Evolutionary conservation across 345 rosid species (phyloP), one percentile per base, ranked within the genome.

Genomic region (Brassica juncea): DNA sequence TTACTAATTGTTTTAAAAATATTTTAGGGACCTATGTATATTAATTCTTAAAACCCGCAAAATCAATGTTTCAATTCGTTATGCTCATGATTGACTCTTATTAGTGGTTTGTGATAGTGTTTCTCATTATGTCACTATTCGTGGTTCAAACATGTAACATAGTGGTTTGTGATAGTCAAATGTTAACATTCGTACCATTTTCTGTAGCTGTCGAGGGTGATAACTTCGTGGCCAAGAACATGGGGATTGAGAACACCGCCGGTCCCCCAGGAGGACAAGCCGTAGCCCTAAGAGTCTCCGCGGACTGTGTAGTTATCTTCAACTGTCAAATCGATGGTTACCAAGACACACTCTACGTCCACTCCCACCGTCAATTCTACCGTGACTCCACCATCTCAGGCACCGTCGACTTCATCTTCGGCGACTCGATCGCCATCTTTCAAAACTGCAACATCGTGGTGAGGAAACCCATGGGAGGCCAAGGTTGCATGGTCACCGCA

Each of bases 171-270:
- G 14, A 10, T 42, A 59, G 16, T 61, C 35, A 14, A 14, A 62
- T 30, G 66, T 62, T 62, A n/a, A 63, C 42, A 63, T 63, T 4
- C 23, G n/a, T 63, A 6, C 23, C 23, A n/a, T 31, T 31, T 62
- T 31, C n/a, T 31, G 30, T 57, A 79, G 82, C 74, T 0, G 44
- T 79, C 28, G 37, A 68, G 5, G 82, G 78, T 35, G 68, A 68
- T 34, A 72, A 83, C 72, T 92, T 92, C 83, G 82, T 28, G 44
- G 81, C 76, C 0, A 77, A 71, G 66, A 25, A 80, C 79, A 80
- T 80, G 0, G 70, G 74, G 2, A 68, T 80, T 47, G 79, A 74
- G 31, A 80, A 80, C 75, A 80, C 75, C 0, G 80, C 83, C 3
- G 75, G 83, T 25, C 74, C 83, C 0, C 61, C 61, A 31, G 70